Evolutionary conservation across 2,329 filamentous ascomycete species (phyloP), one percentile per base, ranked within the genome.

Genomic region (Pseudogymnoascus sp.): DNA sequence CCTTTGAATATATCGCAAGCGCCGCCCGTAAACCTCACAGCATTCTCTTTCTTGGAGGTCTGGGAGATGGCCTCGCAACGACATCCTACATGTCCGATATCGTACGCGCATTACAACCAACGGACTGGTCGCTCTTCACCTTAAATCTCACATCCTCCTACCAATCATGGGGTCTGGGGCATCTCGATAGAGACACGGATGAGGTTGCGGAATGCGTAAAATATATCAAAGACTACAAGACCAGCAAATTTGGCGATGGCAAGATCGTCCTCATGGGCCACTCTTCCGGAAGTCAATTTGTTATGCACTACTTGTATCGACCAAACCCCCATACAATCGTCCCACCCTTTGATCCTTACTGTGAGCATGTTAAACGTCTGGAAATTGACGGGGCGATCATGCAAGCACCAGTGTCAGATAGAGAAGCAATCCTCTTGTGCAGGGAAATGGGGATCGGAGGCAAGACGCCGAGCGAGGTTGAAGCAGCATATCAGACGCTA

Each of bases 231-330:
- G 68, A 72, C 26, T 73, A 74, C 65, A 74, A 75, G 64, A 67
- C 63, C 7, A 66, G 68, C 55, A 70, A 71, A 59, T 72, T 66
- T 52, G 68, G 72, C 59, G 75, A 81, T 6, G 76, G 75, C 6
- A 85, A 84, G 62, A 69, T 88, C 16, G 83, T 86, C 26, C 73
- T 88, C 39, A 86, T 89, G 83, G 86, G 86, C 2, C 85, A 88
- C 68, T 85, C 82, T 1, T 89, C 86, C 0, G 86, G 86, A 0
- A 87, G 82, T 66, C 86, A 89, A 72, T 85, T 87, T 69, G 78
- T 84, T 8, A 78, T 89, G 73, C 83, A 87, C 68, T 89, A 88
- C 66, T 70, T 87, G 1, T 73, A 75, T 64, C 71, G 75, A 3
- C 71, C 74, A 1, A 79, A 78, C 61, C 77, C 72, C 3, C 71